A percentile compares a stretch with the other conserved stretches of the same genome.
Conservation (phyloP, 768 basidiomycete genomes). For the Lenzites betulinus region DNA sequence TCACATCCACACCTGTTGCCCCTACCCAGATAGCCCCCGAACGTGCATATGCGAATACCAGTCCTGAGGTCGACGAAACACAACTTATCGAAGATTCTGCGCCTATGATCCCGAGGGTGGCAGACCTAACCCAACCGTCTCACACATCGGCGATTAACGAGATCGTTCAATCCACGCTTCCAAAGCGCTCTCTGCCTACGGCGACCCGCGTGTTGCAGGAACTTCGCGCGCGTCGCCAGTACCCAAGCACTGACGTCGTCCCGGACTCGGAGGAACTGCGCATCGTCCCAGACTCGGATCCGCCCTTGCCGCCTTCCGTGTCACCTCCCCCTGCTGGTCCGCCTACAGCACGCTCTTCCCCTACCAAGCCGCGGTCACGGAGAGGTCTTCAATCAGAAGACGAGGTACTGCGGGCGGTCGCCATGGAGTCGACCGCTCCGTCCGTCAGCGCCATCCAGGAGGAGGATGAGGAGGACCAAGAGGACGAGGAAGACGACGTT, state of each 20-base stretch:
- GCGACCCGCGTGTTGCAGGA: neutral
- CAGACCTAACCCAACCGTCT: slow-evolving; percentile 29
- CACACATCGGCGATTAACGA: slow-evolving; percentile 12
- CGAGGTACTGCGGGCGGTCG: slow-evolving; percentile 7
- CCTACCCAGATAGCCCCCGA: neutral
- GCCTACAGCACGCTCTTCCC: neutral
- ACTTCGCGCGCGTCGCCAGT: neutral
- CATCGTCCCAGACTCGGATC: slow-evolving; percentile 12
- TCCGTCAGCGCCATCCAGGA: neutral
- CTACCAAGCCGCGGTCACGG: neutral
- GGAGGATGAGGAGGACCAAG: slow-evolving; percentile 10
- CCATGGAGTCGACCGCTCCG: neutral
- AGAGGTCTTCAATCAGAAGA: slow-evolving; percentile 10
- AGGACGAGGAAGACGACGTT: slow-evolving; percentile 47
- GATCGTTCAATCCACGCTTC: neutral
- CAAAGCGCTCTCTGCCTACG: slow-evolving; percentile 6
- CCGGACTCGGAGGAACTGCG: slow-evolving; percentile 7
- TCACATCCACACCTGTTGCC: neutral
- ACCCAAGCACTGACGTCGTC: neutral
- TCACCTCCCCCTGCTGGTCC: neutral
- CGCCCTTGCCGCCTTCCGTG: slow-evolving; percentile 1
- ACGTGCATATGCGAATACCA: neutral
- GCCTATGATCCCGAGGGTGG: neutral
- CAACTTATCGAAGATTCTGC: neutral
- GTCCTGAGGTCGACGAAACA: neutral